Evolutionary conservation across 2,329 filamentous ascomycete genomes (phyloP), one percentile per base, ranked within the genome.

Genomic region (Penicillium fuscoglaucum): DNA sequence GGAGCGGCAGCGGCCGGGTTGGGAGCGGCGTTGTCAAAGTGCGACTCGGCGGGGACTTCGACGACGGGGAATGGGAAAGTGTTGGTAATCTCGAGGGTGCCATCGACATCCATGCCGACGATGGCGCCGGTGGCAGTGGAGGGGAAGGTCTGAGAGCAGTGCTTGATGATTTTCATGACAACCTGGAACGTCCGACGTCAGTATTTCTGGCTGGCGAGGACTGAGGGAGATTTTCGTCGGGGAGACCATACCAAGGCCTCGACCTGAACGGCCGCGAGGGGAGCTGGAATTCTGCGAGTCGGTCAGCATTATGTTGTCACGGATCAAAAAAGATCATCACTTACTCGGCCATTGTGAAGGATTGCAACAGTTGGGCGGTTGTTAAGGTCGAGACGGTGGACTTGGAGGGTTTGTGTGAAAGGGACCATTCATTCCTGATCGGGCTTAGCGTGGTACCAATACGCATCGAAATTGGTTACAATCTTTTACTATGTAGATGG

Each of bases 91-190:
- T 98, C 89, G 62, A 98, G 86, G 60, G 87, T 83, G 65, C 86
- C 86, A 66, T 89, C 87, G 70, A 86, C 85, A 78, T 98, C 93
- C 90, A 98, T 93, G 69, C 95, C 95, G 60, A 97, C 92, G 61
- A 97, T 85, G 62, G 90, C 91, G 62, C 93, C 93, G 56, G 93
- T 97, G 57, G 92, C 91, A 57, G 88, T 88, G 52, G 91, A 93
- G 49, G 93, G 93, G 80, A 96, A 97, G 55, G 85, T 84, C 70
- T 90, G 86, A 58, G 91, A 89, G 81, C 90, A 91, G 82, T 97
- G 93, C 81, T 96, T 97, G 79, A 96, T 93, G 76, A 98, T 93
- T 83, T 97, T 96, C 90, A 97, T 93, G 69, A 96, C 90, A 72
- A 96, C 90, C 90, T 95, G 68, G 58, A 69, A 51, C 47, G 48